Evolutionary conservation across 2,329 filamentous ascomycete genomes (phyloP), one percentile per base, ranked within the genome.

Genomic region (Penicillium sp.): DNA sequence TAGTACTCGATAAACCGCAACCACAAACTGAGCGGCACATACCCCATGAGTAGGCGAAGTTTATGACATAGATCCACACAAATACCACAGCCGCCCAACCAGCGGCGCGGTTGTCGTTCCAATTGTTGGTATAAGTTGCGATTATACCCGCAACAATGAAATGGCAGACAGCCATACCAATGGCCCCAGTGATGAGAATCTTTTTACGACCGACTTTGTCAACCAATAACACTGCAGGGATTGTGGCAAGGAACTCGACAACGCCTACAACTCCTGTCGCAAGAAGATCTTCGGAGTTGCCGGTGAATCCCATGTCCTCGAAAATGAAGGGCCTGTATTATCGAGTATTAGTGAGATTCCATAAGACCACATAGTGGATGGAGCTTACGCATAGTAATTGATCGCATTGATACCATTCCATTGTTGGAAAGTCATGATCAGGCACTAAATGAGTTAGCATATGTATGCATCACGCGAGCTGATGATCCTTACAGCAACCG

Each of bases 1-100:
- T 47, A 27, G 10, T 13, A n/a, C 3, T 11, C 8, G 26, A 11
- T 29, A 47, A 7, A 47, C n/a, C 10, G 14, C 27, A n/a, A 16
- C n/a, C 35, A 39, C 10, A 45, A n/a, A 10, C 3, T 19, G 10
- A 64, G 50, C 41, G 22, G 59, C 24, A 54, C 55, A 58, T 33
- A 39, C 88, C 87, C 88, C 88, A 90, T 0, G 26, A 85, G 68
- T 90, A 90, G 33, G 86, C 89, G 64, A 91, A 91, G 70, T 89
- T 83, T 14, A 89, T 77, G 16, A 90, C 85, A 61, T 89, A 90
- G 0, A 90, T 77, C 88, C 88, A 91, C 3, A 73, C 68, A 58
- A 74, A 69, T 10, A 63, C 75, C 4, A 81, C 86, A 0, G 86
- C 82, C 5, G 77, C 88, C 89, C 89, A 91, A 1, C 87, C 88